Conservation (phyloP, 352 stramenopile species). For the Phytopythium kandeliae region DNA sequence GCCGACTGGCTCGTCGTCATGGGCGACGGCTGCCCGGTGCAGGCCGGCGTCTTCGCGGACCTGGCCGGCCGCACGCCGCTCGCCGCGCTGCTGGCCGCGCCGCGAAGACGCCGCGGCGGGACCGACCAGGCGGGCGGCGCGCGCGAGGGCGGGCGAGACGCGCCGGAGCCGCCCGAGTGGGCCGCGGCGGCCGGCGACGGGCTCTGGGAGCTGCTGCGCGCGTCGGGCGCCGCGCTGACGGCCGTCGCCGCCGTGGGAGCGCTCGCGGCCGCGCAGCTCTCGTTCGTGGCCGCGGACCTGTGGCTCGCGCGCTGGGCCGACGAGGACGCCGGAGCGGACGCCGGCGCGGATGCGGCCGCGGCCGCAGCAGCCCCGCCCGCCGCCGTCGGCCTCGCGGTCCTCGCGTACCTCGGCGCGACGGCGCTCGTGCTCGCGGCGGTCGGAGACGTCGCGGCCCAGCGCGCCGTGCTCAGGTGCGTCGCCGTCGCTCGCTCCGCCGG, state of each 20-base stretch:
- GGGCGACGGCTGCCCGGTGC: conserved; percentile 51
- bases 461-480: conserved; percentile 42
- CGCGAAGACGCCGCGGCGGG: not conserved
- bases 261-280: conserved; percentile 38
- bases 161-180: not conserved
- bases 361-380: conserved; percentile 12
- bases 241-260: conserved; percentile 26
- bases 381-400: conserved; percentile 43
- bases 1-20: conserved; percentile 75
- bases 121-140: too few species aligned
- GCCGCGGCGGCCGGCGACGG: conserved; percentile 39
- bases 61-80: conserved; percentile 34
- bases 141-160: too few species aligned
- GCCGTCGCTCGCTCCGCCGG: not conserved
- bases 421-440: conserved; percentile 47
- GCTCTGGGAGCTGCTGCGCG: too few species aligned
- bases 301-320: conserved; percentile 63
- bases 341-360: too few species aligned
- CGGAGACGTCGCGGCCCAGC: conserved; percentile 37
- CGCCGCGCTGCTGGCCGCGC: conserved; percentile 12
- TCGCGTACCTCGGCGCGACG: conserved; percentile 46
- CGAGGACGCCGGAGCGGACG: too few species aligned
- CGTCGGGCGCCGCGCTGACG: conserved; percentile 34
- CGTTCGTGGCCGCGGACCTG: conserved; percentile 52
- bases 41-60: conserved; percentile 59